These are phyloP conservation scores for Alternaria brassicicola DNA, from an alignment of 2,329 filamentous ascomycete species.

Conservation along the genomic window DNA sequence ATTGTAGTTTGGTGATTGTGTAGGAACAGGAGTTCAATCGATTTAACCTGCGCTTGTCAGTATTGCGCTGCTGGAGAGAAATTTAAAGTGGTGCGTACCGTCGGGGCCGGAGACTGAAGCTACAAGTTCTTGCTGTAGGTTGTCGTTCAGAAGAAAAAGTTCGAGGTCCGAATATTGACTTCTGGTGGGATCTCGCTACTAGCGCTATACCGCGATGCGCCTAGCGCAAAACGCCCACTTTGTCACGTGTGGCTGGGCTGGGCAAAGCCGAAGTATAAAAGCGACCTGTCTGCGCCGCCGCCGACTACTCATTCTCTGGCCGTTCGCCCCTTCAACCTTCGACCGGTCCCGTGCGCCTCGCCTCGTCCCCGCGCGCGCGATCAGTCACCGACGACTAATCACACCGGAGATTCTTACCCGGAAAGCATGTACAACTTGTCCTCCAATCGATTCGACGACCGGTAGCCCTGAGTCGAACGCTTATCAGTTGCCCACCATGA, in stretches of 20 bases:
- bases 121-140: constrained; percentile 74
- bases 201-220: constrained; percentile 6
- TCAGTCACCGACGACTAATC: constrained; percentile 13
- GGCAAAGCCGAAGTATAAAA: constrained; percentile 29
- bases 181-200: constrained; percentile 18
- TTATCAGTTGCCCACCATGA: constrained; percentile 45
- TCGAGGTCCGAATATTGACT: constrained; percentile 30
- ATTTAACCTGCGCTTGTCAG: constrained; percentile 62
- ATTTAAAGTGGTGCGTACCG: constrained; percentile 62
- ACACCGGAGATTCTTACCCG: constrained; percentile 21
- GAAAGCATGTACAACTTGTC: constrained; percentile 46
- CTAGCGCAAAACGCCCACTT: constrained; percentile 9
- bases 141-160: constrained; percentile 39
- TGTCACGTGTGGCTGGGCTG: constrained; percentile 24
- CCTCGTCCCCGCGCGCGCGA: constrained; percentile 20
- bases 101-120: constrained; percentile 96
- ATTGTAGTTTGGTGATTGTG: constrained; percentile 37
- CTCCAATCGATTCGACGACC: constrained; percentile 39
- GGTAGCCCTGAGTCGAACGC: constrained; percentile 47
- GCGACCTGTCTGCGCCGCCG: constrained; percentile 28
- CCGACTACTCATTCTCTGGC: constrained; percentile 31
- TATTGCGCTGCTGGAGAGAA: constrained; percentile 1
- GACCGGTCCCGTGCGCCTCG: constrained; percentile 24
- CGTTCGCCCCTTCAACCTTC: constrained; percentile 23
- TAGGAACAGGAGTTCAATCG: constrained; percentile 94